These are phyloP conservation scores for Silene uniflora DNA, from an alignment of 148 eudicot genomes.

Conservation along the genomic window DNA sequence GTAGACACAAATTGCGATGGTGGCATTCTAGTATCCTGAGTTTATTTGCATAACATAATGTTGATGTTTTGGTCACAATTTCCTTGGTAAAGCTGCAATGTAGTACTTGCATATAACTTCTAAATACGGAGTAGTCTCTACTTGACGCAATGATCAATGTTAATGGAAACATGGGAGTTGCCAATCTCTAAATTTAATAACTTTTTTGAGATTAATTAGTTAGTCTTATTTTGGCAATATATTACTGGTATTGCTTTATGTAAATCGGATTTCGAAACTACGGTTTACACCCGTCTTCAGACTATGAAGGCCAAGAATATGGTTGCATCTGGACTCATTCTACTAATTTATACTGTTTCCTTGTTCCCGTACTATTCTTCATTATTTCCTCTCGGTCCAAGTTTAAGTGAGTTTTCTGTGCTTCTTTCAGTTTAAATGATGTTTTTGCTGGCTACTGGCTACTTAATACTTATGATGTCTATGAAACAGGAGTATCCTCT, in stretches of 20 bases:
- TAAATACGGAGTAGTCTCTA: not conserved
- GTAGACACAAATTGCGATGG: not conserved
- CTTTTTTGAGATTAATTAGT: not conserved
- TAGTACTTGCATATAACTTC: conserved; percentile 8
- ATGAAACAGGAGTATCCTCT: conserved; percentile 46
- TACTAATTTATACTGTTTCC: conserved; percentile 21
- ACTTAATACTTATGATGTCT: not conserved
- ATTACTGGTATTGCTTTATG: not conserved
- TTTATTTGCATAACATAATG: not conserved
- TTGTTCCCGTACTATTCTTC: conserved; percentile 15
- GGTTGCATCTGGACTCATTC: conserved; percentile 14
- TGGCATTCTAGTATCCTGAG: not conserved
- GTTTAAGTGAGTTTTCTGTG: conserved; percentile 28
- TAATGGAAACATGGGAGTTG: not conserved
- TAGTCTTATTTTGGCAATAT: not conserved
- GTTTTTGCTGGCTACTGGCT: not conserved
- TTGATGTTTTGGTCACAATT: not conserved
- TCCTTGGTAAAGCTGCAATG: conserved; percentile 8
- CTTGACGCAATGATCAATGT: no score
- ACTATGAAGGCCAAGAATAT: conserved; percentile 1
- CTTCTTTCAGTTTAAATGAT: not conserved
- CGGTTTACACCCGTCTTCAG: not conserved
- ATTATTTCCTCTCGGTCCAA: conserved; percentile 27
- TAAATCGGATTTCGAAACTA: not conserved
- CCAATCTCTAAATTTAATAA: not conserved